Evolutionary conservation across 148 eudicot genomes (phyloP).

Genomic region (Agrostemma githago): DNA sequence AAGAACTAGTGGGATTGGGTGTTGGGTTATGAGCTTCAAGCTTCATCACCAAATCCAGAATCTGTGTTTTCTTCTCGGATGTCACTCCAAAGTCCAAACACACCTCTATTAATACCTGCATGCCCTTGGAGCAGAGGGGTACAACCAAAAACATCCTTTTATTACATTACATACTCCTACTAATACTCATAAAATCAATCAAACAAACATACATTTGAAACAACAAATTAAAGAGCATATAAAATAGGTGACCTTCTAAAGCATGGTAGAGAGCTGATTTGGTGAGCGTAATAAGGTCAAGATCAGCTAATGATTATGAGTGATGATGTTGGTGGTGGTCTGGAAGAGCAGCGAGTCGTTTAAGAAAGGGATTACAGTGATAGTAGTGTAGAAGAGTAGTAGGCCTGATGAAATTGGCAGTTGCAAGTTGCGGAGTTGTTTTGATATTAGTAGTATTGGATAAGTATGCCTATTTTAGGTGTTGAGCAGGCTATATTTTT

Average conservation of each 20-base stretch:
- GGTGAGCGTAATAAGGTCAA: conserved; percentile 32
- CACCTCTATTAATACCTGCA: conserved; percentile 73
- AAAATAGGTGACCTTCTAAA: conserved; percentile 50
- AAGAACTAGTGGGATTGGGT: conserved; percentile 49
- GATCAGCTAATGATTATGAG: conserved; percentile 5
- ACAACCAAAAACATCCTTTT: no score
- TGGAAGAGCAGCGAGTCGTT: conserved; percentile 16
- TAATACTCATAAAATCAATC: no score
- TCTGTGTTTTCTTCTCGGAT: conserved; percentile 58
- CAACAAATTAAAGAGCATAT: no score
- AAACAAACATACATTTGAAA: no score
- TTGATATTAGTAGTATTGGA: no score
- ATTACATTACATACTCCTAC: no score
- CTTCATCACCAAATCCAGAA: conserved; percentile 50
- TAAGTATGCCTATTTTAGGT: no score
- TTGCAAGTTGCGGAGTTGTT: conserved; percentile 24
- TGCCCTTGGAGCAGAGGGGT: no score
- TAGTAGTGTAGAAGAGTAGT: conserved; percentile 12
- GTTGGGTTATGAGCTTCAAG: conserved; percentile 72
- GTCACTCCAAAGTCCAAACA: conserved; percentile 81
- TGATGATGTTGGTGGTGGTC: conserved; percentile 27
- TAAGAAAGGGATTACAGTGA: conserved; percentile 21
- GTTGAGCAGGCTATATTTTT: no score
- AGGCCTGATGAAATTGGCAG: conserved; percentile 22
- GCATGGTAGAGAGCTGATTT: conserved; percentile 45